phyloP scores from a whole-genome alignment of 441 rosid genomes.

The Populus trichocarpa region DNA sequence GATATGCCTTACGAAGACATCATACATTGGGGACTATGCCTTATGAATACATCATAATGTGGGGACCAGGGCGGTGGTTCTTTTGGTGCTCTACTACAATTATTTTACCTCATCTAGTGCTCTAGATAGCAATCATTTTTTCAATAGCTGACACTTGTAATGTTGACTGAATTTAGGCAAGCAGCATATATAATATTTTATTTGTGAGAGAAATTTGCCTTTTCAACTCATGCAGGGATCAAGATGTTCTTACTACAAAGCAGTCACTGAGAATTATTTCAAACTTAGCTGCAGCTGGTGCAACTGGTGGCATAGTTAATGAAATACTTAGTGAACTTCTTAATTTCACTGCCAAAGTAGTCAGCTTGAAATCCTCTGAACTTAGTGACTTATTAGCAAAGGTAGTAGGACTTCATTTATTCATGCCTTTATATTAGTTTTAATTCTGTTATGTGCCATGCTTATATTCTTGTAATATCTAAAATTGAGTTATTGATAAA shows the following conservation, averaged over 20 bases:
- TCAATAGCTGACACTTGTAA: background rate
- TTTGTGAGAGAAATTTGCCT: constrained; percentile 3
- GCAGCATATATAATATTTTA: background rate
- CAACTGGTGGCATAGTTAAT: constrained; percentile 52
- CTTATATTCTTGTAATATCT: background rate
- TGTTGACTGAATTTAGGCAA: background rate
- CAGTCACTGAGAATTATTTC: constrained; percentile 86
- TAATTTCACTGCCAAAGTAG: constrained; percentile 50
- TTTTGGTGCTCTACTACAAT: background rate
- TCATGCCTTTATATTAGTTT: constrained; percentile 8
- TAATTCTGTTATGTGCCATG: constrained; percentile 1
- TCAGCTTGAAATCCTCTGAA: constrained; percentile 61
- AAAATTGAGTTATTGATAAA: background rate
- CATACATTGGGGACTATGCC: background rate
- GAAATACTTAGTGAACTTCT: constrained; percentile 69
- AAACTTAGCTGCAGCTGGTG: constrained; percentile 80
- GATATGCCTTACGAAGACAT: background rate
- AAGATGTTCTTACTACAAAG: constrained; percentile 53
- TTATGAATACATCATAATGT: background rate
- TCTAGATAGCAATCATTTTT: background rate
- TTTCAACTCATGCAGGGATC: constrained; percentile 55
- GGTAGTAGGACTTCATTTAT: constrained; percentile 36
- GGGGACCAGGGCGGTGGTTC: background rate
- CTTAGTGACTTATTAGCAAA: constrained; percentile 62
- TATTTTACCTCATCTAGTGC: background rate